Percentiles rank a stretch among this genome's conserved stretches.
Conservation (phyloP, 495 filamentous ascomycete genomes). For the Ascobolus immersus region DNA sequence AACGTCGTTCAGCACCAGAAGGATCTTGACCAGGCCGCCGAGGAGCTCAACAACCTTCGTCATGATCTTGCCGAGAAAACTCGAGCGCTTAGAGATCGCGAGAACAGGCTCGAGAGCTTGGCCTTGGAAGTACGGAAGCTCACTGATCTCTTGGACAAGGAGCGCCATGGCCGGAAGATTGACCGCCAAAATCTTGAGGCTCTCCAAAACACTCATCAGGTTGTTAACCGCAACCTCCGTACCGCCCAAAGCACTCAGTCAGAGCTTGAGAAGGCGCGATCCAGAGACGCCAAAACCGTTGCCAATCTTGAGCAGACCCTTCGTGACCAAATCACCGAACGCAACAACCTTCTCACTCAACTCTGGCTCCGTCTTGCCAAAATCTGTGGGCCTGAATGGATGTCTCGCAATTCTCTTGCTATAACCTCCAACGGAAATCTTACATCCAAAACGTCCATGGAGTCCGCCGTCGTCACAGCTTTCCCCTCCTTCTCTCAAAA, state of each 20-base stretch:
- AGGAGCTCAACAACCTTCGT: constrained; percentile 55
- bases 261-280: constrained; percentile 54
- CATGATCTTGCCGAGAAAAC: constrained; percentile 64
- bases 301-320: constrained; percentile 46
- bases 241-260: constrained; percentile 60
- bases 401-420: constrained; percentile 65
- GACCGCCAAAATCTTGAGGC: constrained; percentile 72
- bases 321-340: constrained; percentile 66
- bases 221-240: constrained; percentile 52
- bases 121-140: constrained; percentile 66
- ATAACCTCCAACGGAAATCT: constrained; percentile 33
- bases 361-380: constrained; percentile 70
- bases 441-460: neutral
- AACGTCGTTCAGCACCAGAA: constrained; percentile 68
- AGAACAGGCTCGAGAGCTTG: constrained; percentile 54
- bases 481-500: constrained; percentile 74
- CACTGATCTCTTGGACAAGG: constrained; percentile 71
- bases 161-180: constrained; percentile 55
- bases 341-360: constrained; percentile 60
- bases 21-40: constrained; percentile 56
- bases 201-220: constrained; percentile 61
- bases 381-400: constrained; percentile 80
- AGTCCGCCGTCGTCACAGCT: constrained; percentile 5
- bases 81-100: constrained; percentile 66
- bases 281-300: constrained; percentile 48